A percentile compares a stretch with the other conserved stretches of the same genome.
Evolutionary conservation across 2,329 filamentous ascomycete genomes (phyloP).

Genomic region (Trichoderma brevicompactum): DNA sequence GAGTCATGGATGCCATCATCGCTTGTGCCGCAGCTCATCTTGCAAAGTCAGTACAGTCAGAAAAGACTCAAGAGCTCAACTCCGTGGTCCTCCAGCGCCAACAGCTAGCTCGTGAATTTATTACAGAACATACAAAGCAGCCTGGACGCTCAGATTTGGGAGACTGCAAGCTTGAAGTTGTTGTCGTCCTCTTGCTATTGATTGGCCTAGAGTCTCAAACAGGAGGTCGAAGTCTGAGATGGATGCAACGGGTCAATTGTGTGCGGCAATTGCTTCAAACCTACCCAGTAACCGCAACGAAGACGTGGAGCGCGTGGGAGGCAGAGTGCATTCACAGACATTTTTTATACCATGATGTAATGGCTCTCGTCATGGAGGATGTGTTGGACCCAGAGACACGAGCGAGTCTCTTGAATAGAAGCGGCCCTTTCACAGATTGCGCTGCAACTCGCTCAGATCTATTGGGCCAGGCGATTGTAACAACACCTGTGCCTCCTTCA

Average conservation of each 20-base stretch:
- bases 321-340: conserved; percentile 3
- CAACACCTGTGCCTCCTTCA: not conserved
- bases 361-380: conserved; percentile 14
- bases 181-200: conserved; percentile 1
- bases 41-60: not conserved
- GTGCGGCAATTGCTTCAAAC: conserved; percentile 13
- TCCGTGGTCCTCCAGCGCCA: not conserved
- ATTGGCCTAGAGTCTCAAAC: conserved; percentile 1
- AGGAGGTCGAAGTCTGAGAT: conserved; percentile 3
- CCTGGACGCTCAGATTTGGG: not conserved
- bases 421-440: not conserved
- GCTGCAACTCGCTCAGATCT: not conserved
- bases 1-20: not conserved
- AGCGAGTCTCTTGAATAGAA: not conserved
- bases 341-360: conserved; percentile 6
- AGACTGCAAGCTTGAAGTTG: conserved; percentile 1
- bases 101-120: not conserved
- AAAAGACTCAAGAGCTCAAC: not conserved
- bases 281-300: not conserved
- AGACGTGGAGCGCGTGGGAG: not conserved
- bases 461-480: not conserved
- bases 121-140: not conserved
- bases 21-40: not conserved
- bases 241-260: conserved; percentile 12
- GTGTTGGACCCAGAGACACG: not conserved